A percentile compares a stretch with the other conserved stretches of the same genome.
phyloP scores from a whole-genome alignment of 768 basidiomycete genomes.

The Astraeus odoratus region DNA sequence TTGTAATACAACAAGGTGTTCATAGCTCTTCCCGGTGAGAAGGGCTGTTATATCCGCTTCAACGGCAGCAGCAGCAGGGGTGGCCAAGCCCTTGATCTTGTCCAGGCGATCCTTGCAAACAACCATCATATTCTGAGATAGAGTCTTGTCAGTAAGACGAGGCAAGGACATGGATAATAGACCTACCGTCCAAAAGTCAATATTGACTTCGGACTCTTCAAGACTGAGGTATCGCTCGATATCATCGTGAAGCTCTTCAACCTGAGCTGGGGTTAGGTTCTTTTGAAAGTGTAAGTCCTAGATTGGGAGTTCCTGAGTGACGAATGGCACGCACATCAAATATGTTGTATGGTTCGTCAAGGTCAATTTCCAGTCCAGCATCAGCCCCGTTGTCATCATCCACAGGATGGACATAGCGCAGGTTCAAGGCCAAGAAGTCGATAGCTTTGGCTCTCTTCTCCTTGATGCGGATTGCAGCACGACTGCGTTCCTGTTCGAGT shows the following conservation, averaged over 20 bases:
- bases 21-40: constrained; percentile 79
- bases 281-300: constrained; percentile 24
- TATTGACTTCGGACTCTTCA: constrained; percentile 76
- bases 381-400: constrained; percentile 77
- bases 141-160: constrained; percentile 4
- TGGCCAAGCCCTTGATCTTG: constrained; percentile 59
- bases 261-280: constrained; percentile 84
- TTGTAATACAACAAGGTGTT: constrained; percentile 79
- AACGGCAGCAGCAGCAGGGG: constrained; percentile 71
- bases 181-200: constrained; percentile 96
- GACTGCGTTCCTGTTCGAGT: constrained; percentile 83
- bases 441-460: constrained; percentile 98
- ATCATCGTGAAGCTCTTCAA: constrained; percentile 89
- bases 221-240: constrained; percentile 87
- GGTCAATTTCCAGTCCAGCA: constrained; percentile 90
- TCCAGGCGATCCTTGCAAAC: constrained; percentile 90
- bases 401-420: constrained; percentile 80
- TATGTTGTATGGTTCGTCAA: constrained; percentile 98
- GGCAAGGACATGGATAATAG: neutral
- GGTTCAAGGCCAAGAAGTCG: constrained; percentile 93
- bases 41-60: constrained; percentile 79
- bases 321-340: constrained; percentile 63
- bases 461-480: constrained; percentile 90
- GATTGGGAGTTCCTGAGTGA: neutral
- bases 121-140: constrained; percentile 86